Base-by-base conservation (phyloP, 257 asterid genomes). In the Scutellaria barbata region DNA sequence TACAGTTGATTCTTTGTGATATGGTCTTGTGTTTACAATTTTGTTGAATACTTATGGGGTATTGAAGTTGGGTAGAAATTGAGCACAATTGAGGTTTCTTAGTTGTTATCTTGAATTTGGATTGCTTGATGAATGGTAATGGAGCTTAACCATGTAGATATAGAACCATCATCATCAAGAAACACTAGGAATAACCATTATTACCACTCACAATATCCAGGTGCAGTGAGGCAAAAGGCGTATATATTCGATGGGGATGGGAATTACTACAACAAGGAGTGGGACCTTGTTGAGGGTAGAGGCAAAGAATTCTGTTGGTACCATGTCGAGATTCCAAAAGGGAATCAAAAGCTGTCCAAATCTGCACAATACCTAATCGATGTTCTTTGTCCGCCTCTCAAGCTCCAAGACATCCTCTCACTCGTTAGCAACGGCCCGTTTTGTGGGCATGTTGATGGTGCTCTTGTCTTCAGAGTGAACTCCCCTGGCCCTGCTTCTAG, bases 231-330 rank as follows among this genome's bases (percentile, higher is more conserved):
- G 62, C 85, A 82, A 51, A 88, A 81, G 72, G 96, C 97, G 1
- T 95, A 92, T 66, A 88, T 95, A 64, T 95, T 95, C 18, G 98
- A 89, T 60, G 99, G 99, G 8, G 95, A 86, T 52, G 98, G 98
- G 66, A 89, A 82, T 77, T 90, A 78, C 76, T 85, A 82, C 50
- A 77, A 86, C 37, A 95, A 95, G 77, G 99, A 95, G 72, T 95
- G 99, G 99, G 97, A 92, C 71, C 88, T 95, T 50, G 57, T 39
- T 16, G 88, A 81, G 60, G 99, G 98, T 52, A 71, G 72, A 59
- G 99, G 94, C 17, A 89, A 88, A 74, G 97, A 95, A 47, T 95
- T 95, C 69, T 92, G 99, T 84, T 95, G 99, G 99, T 95, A 88
- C 45, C 99, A 95, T 51, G 99, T 89, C 0, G 98, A 95, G 85